Evolutionary conservation across 306 rosid genomes (phyloP), one percentile per base, ranked within the genome.

Genomic region (Astragalus glycyphyllos): DNA sequence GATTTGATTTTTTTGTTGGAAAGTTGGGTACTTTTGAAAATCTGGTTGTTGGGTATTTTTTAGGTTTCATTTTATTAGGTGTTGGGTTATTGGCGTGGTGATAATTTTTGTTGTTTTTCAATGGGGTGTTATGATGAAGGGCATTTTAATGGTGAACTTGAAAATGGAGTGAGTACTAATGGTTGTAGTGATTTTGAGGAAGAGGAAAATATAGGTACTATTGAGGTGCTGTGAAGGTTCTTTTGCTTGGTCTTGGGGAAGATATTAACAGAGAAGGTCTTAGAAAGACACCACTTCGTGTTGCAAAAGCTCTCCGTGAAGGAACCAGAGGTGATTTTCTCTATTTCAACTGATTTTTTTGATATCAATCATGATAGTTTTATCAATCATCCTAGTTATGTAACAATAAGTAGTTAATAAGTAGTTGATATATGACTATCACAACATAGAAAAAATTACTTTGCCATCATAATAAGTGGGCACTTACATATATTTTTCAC

Each of bases 41-140:
- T 35, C 11, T 46, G 29, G 42, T 57, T 85, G 14, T 56, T 51
- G 12, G 2, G 5, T 38, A 8, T n/a, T 40, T 11, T 63, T 15
- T 15, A 16, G 35, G 11, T 11, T 31, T 74, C 7, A 3, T 78
- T 34, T 10, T 14, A 29, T 54, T 64, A 47, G 29, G 54, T 58
- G 9, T 44, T n/a, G 13, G 50, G 13, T 16, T 56, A 35, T 8
- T 67, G 9, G 45, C 71, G 17, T 15, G 53, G 10, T 46, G 47
- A 44, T 58, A 15, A 10, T 42, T 66, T 42, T 20, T 11, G 7
- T 46, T 32, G 58, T 4, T 77, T 76, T 78, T 58, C 85, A 75
- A 93, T 93, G 96, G 96, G 91, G 56, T 89, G 92, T 81, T 93
- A 85, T 69, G 90, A 85, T 44, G 96, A 80, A 68, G 92, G 79